Evolutionary conservation across 345 rosid species (phyloP), one percentile per base, ranked within the genome.

Genomic region (Salix brachista): DNA sequence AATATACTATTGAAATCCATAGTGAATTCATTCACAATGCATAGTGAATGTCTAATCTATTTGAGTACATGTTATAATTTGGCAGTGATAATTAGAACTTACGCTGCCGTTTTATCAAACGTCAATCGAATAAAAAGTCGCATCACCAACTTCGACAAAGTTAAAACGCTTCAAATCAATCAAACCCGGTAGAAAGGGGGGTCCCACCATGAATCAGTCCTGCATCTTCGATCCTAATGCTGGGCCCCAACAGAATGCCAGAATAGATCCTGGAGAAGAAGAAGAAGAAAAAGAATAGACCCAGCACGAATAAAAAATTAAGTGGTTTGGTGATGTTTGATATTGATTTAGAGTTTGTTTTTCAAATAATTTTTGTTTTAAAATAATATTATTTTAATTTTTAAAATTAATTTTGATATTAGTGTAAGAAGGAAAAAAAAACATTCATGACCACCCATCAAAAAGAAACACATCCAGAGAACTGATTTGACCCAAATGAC

Each of bases 161-260:
- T 70, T 79, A 62, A 80, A 83, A 83, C 80, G 81, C 39, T 78
- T 75, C 80, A 78, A 82, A 83, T 25, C 65, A 34, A 71, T 66
- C 67, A 44, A 58, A 30, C 4, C 62, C 62, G 13, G 52, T 11
- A 19, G 2, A 12, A 2, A 28, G 37, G 37, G 17, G 18, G n/a
- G 37, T 13, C 62, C 41, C 19, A 54, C 44, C 21, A 26, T 46
- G 52, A 30, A 75, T 65, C n/a, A 28, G 26, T 52, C 67, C 70
- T 19, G 70, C 71, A 36, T 17, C 72, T n/a, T 4, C 44, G 32
- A 36, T 77, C 36, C 75, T 61, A 21, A 7, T 23, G n/a, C 17
- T 46, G 77, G 77, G 71, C 72, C 34, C 77, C 70, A 81, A 79
- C 68, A 72, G 82, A 81, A 81, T 78, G 85, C 86, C 48, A 30